Evolutionary conservation across 2,329 filamentous ascomycete genomes (phyloP).

Genomic region (Exophiala aquamarina): DNA sequence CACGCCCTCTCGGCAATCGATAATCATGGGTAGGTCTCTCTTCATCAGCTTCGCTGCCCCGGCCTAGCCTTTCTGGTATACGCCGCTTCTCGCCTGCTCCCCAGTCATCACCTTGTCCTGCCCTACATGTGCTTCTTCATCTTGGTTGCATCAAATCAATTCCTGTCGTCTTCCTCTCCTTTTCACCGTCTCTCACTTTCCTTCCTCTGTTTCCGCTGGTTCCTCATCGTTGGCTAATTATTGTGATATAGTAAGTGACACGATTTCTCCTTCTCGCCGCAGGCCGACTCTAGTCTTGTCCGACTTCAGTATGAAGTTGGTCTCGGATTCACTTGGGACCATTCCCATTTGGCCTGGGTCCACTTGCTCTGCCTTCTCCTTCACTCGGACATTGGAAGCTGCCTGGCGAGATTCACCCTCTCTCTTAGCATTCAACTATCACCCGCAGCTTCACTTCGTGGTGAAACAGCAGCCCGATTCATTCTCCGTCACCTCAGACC

Average conservation of each 20-base stretch:
- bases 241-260: conserved; percentile 23
- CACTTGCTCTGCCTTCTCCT: conserved; percentile 19
- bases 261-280: conserved; percentile 15
- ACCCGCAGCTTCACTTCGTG: conserved; percentile 13
- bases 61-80: conserved; percentile 26
- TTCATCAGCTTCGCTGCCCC: conserved; percentile 23
- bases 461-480: conserved; percentile 14
- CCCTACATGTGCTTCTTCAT: conserved; percentile 16
- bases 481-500: conserved; percentile 15
- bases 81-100: conserved; percentile 18
- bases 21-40: conserved; percentile 34
- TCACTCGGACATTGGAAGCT: conserved; percentile 15
- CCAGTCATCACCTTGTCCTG: conserved; percentile 19
- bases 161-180: conserved; percentile 15
- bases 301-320: conserved; percentile 7
- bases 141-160: conserved; percentile 6
- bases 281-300: conserved; percentile 8
- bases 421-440: conserved; percentile 11
- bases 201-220: conserved; percentile 7
- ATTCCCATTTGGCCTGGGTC: conserved; percentile 22
- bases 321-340: conserved; percentile 9
- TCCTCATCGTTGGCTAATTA: conserved; percentile 17
- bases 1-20: conserved; percentile 31
- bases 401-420: conserved; percentile 13
- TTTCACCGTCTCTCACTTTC: conserved; percentile 19